Percentiles rank a stretch among this genome's conserved stretches.
These are phyloP conservation scores for Malassezia globosa DNA, from an alignment of 1,284 basidiomycete genomes.

Conservation along the genomic window DNA sequence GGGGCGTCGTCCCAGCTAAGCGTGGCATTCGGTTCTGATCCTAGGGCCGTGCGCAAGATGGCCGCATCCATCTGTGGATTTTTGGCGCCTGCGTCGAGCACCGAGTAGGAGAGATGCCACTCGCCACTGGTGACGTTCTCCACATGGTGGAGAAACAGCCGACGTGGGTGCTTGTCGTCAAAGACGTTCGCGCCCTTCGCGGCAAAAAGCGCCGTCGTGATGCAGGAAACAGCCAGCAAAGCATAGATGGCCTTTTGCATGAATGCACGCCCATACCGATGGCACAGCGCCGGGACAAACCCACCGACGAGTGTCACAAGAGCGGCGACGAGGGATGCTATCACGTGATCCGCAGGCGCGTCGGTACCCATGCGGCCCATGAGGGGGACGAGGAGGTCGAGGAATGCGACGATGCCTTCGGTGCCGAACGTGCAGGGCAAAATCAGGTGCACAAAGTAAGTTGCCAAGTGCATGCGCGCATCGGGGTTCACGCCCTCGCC, in stretches of 20 bases:
- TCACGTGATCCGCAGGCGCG: constrained; percentile 66
- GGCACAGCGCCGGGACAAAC: constrained; percentile 56
- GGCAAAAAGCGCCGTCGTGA: constrained; percentile 57
- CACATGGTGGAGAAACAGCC: constrained; percentile 70
- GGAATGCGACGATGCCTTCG: constrained; percentile 59
- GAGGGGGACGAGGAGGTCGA: constrained; percentile 81
- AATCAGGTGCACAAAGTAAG: constrained; percentile 35
- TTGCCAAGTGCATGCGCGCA: constrained; percentile 27
- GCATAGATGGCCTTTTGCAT: constrained; percentile 51
- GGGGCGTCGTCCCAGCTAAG: constrained; percentile 35
- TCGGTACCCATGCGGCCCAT: constrained; percentile 53
- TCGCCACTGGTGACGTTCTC: constrained; percentile 65
- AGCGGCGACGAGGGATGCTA: constrained; percentile 58
- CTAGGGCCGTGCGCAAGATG: constrained; percentile 56
- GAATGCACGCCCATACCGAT: constrained; percentile 55
- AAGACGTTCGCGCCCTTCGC: constrained; percentile 55
- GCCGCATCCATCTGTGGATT: constrained; percentile 57
- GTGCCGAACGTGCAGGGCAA: constrained; percentile 60
- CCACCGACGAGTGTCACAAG: constrained; percentile 55
- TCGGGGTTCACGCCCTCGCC: constrained; percentile 29
- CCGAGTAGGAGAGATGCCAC: constrained; percentile 68
- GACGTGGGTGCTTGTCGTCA: constrained; percentile 74
- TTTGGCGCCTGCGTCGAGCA: constrained; percentile 71
- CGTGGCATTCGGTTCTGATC: constrained; percentile 33
- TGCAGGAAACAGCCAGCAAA: constrained; percentile 51